Conservation (phyloP, 345 rosid species). For the Erysimum cheiranthoides region DNA sequence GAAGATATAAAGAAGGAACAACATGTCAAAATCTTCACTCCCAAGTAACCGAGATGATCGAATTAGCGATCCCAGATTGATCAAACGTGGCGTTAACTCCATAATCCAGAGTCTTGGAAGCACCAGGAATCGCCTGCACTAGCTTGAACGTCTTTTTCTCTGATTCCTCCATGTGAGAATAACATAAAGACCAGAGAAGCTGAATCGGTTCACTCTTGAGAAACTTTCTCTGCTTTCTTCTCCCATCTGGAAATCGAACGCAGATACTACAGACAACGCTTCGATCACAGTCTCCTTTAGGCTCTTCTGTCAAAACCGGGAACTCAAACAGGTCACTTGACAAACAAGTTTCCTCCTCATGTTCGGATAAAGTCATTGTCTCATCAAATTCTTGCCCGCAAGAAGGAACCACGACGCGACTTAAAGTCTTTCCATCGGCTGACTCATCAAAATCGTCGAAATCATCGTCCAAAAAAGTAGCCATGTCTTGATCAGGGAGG, state of each 20-base stretch:
- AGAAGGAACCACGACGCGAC: conserved; percentile 33
- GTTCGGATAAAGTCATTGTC: not conserved
- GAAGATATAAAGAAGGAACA: not conserved
- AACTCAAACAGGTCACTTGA: conserved; percentile 39
- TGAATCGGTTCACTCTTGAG: conserved; percentile 67
- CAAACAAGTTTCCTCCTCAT: conserved; percentile 51
- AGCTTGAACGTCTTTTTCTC: conserved; percentile 62
- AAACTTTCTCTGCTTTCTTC: conserved; percentile 74
- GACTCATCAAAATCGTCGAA: not conserved
- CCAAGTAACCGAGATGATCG: conserved; percentile 75
- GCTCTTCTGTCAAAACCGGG: conserved; percentile 73
- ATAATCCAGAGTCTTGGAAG: conserved; percentile 61
- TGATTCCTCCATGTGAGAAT: conserved; percentile 57
- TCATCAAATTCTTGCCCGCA: not conserved
- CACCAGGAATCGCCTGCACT: conserved; percentile 73
- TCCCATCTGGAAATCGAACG: conserved; percentile 82
- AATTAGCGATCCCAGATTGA: conserved; percentile 75
- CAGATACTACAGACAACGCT: conserved; percentile 74
- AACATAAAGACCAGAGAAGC: conserved; percentile 80
- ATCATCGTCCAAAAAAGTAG: not conserved
- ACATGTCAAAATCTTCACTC: conserved; percentile 51
- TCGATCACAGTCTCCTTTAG: conserved; percentile 57
- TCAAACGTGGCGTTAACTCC: conserved; percentile 58
- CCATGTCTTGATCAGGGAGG: not conserved
- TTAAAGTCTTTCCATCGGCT: not conserved